Evolutionary conservation across 306 rosid genomes (phyloP).

Genomic region (Canavalia gladiata): DNA sequence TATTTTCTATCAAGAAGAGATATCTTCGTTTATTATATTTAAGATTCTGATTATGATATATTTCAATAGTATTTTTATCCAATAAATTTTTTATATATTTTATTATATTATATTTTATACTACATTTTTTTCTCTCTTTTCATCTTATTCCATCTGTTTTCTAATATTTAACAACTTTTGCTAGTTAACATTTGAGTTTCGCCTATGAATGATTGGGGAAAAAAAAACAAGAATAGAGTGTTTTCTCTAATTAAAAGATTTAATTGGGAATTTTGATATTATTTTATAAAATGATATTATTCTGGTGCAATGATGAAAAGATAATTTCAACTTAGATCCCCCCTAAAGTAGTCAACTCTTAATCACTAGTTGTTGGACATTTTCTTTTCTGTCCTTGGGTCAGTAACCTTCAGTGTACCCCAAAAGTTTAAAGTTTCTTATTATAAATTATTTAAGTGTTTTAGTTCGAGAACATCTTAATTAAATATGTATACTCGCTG

Average conservation of each 20-base stretch:
- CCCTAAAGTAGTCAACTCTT: not conserved
- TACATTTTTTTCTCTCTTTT: too few species aligned
- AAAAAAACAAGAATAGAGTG: not conserved
- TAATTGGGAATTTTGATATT: not conserved
- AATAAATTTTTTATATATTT: too few species aligned
- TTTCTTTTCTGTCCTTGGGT: not conserved
- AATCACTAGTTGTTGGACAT: not conserved
- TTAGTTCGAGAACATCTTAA: not conserved
- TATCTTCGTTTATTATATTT: not conserved
- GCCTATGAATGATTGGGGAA: not conserved
- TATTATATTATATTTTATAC: too few species aligned
- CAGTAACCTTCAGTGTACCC: constrained; percentile 19
- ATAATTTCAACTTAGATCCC: not conserved
- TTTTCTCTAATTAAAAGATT: not conserved
- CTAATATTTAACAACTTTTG: too few species aligned
- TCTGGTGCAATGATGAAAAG: not conserved
- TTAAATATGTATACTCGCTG: not conserved
- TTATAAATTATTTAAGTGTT: not conserved
- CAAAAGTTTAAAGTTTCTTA: not conserved
- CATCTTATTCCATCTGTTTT: too few species aligned
- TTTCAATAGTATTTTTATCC: too few species aligned
- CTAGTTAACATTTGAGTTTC: not conserved
- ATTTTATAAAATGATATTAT: not conserved
- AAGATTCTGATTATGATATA: too few species aligned
- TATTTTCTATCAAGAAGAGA: not conserved